Evolutionary conservation across 352 stramenopile species (phyloP).

Genomic region (Phytophthora hybrid): DNA sequence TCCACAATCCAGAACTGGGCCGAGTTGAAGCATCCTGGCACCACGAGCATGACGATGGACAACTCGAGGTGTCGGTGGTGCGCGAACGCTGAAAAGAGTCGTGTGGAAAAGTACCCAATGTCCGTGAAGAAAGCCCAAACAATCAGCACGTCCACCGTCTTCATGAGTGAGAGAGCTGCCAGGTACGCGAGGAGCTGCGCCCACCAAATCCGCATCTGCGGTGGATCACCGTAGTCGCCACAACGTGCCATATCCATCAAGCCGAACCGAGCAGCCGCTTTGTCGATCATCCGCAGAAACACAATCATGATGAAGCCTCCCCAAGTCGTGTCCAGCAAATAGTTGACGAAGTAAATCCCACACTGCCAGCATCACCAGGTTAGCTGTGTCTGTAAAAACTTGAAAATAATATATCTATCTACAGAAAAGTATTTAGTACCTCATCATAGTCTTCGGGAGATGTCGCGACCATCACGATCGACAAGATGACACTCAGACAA

Average conservation of each 20-base stretch:
- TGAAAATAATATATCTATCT: neutral
- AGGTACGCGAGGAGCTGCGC: constrained; percentile 64
- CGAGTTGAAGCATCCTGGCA: constrained; percentile 71
- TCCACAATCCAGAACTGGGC: constrained; percentile 85
- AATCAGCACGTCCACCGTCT: constrained; percentile 53
- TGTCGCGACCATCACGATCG: constrained; percentile 60
- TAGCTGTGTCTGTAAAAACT: neutral
- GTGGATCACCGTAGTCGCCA: constrained; percentile 77
- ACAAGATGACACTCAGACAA: constrained; percentile 67
- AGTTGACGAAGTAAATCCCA: constrained; percentile 79
- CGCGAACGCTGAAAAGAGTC: constrained; percentile 61
- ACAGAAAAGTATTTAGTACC: constrained; percentile 28
- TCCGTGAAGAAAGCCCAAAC: constrained; percentile 53
- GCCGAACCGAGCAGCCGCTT: constrained; percentile 41
- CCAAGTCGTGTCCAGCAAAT: constrained; percentile 72
- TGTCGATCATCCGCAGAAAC: constrained; percentile 54
- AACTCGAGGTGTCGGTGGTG: constrained; percentile 76
- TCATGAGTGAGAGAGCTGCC: constrained; percentile 58
- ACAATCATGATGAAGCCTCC: constrained; percentile 58
- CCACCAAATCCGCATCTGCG: constrained; percentile 61
- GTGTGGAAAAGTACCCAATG: constrained; percentile 53
- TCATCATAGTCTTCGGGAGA: constrained; percentile 59
- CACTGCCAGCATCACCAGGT: constrained; percentile 47
- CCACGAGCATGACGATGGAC: constrained; percentile 80
- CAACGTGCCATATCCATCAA: constrained; percentile 56